phyloP scores from a whole-genome alignment of 192 early-diverging fungal genomes.

The Mortierella alpina region DNA sequence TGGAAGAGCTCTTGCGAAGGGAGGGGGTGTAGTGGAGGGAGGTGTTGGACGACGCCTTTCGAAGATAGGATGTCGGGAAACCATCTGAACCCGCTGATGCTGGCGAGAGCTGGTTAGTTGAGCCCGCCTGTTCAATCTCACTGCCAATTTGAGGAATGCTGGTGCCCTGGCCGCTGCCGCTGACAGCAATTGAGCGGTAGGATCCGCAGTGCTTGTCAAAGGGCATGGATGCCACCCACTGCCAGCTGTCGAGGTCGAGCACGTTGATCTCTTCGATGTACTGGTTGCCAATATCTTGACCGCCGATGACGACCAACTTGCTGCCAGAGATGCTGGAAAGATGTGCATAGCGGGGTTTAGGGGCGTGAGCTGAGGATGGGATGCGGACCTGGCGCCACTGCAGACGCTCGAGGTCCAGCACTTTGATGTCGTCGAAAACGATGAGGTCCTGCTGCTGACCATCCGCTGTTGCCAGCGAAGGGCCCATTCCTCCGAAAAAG shows the following conservation, averaged over 20 bases:
- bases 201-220: slow-evolving; percentile 82
- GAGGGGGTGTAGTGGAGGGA: slow-evolving; percentile 32
- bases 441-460: slow-evolving; percentile 56
- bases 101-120: slow-evolving; percentile 14
- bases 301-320: slow-evolving; percentile 76
- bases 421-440: slow-evolving; percentile 76
- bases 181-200: slow-evolving; percentile 81
- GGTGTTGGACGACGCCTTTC: slow-evolving; percentile 24
- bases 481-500: slow-evolving; percentile 87
- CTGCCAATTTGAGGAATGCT: slow-evolving; percentile 55
- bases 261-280: slow-evolving; percentile 86
- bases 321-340: slow-evolving; percentile 74
- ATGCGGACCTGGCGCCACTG: slow-evolving; percentile 70
- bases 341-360: slow-evolving; percentile 82
- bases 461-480: slow-evolving; percentile 63
- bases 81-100: slow-evolving; percentile 13
- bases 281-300: slow-evolving; percentile 80
- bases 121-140: slow-evolving; percentile 22
- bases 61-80: slow-evolving; percentile 41
- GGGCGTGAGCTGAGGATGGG: slow-evolving; percentile 58
- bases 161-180: slow-evolving; percentile 57
- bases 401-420: slow-evolving; percentile 75
- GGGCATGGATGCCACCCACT: slow-evolving; percentile 73
- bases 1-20: slow-evolving; percentile 48
- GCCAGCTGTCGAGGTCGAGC: slow-evolving; percentile 73